Base-by-base conservation (phyloP, 2,329 filamentous ascomycete genomes). In the Venturia asperata region DNA sequence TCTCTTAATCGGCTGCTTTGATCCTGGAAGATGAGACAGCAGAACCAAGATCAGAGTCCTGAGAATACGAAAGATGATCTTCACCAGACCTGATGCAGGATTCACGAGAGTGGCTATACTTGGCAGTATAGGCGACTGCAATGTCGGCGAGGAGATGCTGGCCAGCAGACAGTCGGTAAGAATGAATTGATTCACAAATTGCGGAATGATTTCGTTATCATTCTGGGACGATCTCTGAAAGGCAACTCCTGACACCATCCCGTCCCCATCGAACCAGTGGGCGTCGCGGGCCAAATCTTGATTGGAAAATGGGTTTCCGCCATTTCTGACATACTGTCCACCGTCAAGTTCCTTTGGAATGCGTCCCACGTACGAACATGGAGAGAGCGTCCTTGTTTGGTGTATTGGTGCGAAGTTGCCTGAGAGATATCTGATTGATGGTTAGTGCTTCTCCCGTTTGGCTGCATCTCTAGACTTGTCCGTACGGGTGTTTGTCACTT, bases 191-290 rank as follows among this genome's bases (percentile, higher is more conserved):
- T 89, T 90, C 64, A 87, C 85, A 64, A 89, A 90, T 64, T 87
- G 79, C 0, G 87, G 86, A 66, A 78, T 72, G 1, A 87, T 79
- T 2, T 73, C 68, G 2, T 74, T 74, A 2, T 72, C 70, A 45
- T 78, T 72, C 6, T 75, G 73, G 66, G 61, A 13, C 2, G 74
- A 74, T 2, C 77, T 78, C 37, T 77, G 77, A 71, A 88, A 90
- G 21, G 79, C 78, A 0, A 90, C 86, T 1, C 87, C 87, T 39
- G 83, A 83, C 13, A 90, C 81, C 87, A 90, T 90, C 5, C 87
- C 88, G 71, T 90, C 87, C 41, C 88, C 87, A 69, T 90, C 88
- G 67, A 90, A 90, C 87, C 87, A 90, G 71, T 90, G 87, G 10
- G 85, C 82, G 71, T 88, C 85, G 68, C 85, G 80, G 47, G 81